These are phyloP conservation scores for Cordyceps cicadae DNA, from an alignment of 2,329 filamentous ascomycete genomes.

Conservation along the genomic window DNA sequence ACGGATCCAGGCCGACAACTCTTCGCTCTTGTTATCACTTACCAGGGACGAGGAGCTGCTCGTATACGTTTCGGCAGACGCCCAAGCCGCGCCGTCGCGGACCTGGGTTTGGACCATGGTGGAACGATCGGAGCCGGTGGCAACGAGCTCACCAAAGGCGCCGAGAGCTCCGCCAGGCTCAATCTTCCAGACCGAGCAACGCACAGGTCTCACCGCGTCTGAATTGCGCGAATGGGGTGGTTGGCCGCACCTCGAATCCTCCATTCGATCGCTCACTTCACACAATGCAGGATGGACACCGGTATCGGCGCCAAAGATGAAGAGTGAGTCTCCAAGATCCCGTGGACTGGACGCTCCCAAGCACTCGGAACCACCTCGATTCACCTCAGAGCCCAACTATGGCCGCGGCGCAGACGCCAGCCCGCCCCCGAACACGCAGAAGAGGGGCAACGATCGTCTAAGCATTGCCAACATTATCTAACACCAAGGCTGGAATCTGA, in stretches of 20 bases:
- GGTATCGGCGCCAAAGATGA: conserved; percentile 25
- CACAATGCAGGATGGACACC: conserved; percentile 26
- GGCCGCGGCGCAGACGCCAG: conserved; percentile 20
- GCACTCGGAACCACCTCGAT: conserved; percentile 6
- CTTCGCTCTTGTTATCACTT: conserved; percentile 25
- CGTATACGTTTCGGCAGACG: conserved; percentile 75
- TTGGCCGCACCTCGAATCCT: conserved; percentile 64
- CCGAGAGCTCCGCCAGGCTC: conserved; percentile 25
- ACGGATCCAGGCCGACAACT: conserved; percentile 24
- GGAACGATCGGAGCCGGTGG: conserved; percentile 33
- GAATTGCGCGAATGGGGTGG: conserved; percentile 66
- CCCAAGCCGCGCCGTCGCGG: conserved; percentile 69
- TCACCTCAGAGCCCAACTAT: conserved; percentile 14
- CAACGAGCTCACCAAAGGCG: conserved; percentile 12
- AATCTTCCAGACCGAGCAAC: conserved; percentile 37
- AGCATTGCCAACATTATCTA: conserved; percentile 40
- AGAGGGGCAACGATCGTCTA: conserved; percentile 25
- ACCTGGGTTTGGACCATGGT: conserved; percentile 75
- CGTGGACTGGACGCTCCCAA: conserved; percentile 19
- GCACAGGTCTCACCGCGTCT: conserved; percentile 45
- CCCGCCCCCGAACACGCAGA: conserved; percentile 19
- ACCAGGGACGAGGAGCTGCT: conserved; percentile 75
- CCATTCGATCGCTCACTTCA: conserved; percentile 26
- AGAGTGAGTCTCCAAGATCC: conserved; percentile 25
- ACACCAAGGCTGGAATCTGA: background rate